phyloP scores from a whole-genome alignment of 192 early-diverging fungal genomes.

The Backusella circina region DNA sequence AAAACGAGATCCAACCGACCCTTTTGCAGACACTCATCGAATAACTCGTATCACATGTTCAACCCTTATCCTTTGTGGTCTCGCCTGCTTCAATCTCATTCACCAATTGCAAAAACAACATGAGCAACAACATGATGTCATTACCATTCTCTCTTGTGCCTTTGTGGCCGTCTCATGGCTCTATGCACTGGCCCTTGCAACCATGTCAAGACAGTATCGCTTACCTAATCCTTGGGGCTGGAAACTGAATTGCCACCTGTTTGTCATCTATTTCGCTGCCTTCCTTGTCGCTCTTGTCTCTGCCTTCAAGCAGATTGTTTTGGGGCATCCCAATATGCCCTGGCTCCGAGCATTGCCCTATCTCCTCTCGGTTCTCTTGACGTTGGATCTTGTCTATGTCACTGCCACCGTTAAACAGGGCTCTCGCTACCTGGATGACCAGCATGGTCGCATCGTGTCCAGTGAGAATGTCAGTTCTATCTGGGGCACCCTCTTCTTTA shows the following conservation, averaged over 20 bases:
- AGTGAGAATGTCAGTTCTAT: constrained; percentile 16
- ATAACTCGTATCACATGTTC: neutral
- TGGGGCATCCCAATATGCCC: neutral
- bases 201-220: constrained; percentile 10
- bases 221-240: constrained; percentile 26
- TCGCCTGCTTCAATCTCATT: neutral
- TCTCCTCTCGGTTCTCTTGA: neutral
- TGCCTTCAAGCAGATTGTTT: neutral
- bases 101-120: neutral
- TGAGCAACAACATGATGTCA: neutral
- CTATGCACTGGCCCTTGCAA: constrained; percentile 10
- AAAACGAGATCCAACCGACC: neutral
- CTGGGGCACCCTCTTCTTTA: constrained; percentile 32
- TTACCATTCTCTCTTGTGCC: neutral
- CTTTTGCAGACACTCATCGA: neutral
- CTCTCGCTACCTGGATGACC: constrained; percentile 10
- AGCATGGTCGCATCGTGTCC: constrained; percentile 1
- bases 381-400: constrained; percentile 9
- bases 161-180: constrained; percentile 14
- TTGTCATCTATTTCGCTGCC: neutral
- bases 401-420: constrained; percentile 10
- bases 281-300: neutral
- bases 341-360: constrained; percentile 2
- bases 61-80: neutral
- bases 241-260: constrained; percentile 33